Percentiles rank a stretch among this genome's conserved stretches.
Conservation (phyloP, 78 protist genomes). For the Emiliania huxleyi region DNA sequence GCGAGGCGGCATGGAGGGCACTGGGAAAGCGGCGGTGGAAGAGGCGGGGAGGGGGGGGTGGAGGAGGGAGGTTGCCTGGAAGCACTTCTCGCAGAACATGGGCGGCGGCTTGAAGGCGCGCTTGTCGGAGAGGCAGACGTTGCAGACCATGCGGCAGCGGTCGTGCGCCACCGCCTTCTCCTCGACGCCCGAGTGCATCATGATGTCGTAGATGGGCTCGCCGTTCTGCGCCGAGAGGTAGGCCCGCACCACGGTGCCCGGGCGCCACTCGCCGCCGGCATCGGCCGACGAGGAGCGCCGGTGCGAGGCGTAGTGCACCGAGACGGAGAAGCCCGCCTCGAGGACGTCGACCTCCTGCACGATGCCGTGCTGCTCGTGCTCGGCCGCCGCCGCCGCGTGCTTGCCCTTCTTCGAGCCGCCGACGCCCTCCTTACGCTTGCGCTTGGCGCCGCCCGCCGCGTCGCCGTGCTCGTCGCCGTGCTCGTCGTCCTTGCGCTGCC, state of each 20-base stretch:
- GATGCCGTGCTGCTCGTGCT: background rate
- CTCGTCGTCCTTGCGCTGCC: background rate
- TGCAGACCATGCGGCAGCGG: background rate
- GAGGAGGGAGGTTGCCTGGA: too few relatives aligned
- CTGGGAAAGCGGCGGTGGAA: too few relatives aligned
- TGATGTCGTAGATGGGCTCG: constrained; percentile 22
- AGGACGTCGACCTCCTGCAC: background rate
- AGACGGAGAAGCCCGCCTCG: background rate
- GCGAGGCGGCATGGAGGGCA: too few relatives aligned
- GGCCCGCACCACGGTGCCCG: background rate
- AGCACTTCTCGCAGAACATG: constrained; percentile 25
- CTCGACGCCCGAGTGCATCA: background rate
- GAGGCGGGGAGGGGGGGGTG: too few relatives aligned
- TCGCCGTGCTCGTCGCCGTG: background rate
- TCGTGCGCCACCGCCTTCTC: background rate
- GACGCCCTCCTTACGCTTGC: background rate
- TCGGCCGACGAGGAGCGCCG: background rate
- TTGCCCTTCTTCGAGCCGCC: background rate
- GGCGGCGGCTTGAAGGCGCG: constrained; percentile 20
- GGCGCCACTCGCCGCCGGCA: background rate
- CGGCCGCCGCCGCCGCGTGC: background rate
- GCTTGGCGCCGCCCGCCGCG: background rate
- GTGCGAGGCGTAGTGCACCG: background rate
- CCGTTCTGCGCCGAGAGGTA: background rate
- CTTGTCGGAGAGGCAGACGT: constrained; percentile 1